These are phyloP conservation scores for Penicillium glabrum DNA, from an alignment of 2,329 filamentous ascomycete species.

Conservation along the genomic window DNA sequence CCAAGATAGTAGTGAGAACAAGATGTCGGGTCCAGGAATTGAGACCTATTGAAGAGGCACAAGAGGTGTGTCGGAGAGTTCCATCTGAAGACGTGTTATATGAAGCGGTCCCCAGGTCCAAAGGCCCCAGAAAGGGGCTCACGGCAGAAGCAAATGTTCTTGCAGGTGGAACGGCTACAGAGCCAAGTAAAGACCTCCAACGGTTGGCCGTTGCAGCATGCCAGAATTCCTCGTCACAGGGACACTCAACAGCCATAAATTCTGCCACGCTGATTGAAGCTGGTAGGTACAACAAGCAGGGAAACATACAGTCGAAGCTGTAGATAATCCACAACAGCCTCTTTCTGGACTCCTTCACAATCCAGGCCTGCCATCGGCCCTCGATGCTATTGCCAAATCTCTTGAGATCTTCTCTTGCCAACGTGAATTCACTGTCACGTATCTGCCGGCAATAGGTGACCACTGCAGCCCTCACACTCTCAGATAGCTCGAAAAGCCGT, in stretches of 20 bases:
- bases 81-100: not conserved
- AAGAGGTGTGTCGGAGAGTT: not conserved
- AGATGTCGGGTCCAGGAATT: conserved; percentile 5
- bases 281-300: conserved; percentile 5
- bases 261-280: not conserved
- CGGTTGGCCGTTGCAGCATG: conserved; percentile 1
- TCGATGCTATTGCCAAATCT: not conserved
- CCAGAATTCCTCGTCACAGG: conserved; percentile 5
- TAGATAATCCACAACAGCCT: conserved; percentile 5
- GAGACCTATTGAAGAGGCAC: not conserved
- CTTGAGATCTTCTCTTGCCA: not conserved
- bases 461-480: not conserved
- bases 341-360: not conserved
- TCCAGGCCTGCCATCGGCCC: conserved; percentile 1
- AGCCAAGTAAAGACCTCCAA: conserved; percentile 3
- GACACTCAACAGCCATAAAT: conserved; percentile 2
- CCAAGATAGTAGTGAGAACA: conserved; percentile 1
- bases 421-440: not conserved
- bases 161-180: not conserved
- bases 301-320: conserved; percentile 3
- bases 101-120: not conserved
- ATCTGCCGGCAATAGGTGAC: not conserved
- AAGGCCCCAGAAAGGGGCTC: not conserved
- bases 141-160: conserved; percentile 1
- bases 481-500: not conserved